These are phyloP conservation scores for Urostyla sp. DNA, from an alignment of 73 alveolate species.

Conservation along the genomic window DNA sequence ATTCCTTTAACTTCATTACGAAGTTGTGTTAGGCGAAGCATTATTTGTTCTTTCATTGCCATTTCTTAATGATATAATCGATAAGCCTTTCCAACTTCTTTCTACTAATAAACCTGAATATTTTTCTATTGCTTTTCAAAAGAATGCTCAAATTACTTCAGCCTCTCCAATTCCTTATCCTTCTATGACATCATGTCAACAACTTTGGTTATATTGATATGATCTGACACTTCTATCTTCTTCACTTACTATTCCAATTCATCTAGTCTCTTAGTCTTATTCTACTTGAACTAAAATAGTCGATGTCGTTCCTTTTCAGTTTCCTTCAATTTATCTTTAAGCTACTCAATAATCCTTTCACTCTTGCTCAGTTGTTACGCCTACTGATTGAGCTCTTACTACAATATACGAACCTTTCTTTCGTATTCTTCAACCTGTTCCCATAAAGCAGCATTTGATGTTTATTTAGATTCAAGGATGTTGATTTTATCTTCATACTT, in stretches of 20 bases:
- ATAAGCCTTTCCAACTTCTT: neutral
- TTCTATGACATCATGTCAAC: constrained; percentile 19
- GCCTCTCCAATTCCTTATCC: constrained; percentile 9
- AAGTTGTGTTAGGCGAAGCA: constrained; percentile 36
- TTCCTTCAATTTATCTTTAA: constrained; percentile 80
- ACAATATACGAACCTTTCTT: constrained; percentile 75
- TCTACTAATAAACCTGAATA: neutral
- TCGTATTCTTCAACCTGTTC: constrained; percentile 85
- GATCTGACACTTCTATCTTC: constrained; percentile 45
- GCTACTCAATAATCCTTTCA: constrained; percentile 83
- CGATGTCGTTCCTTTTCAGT: constrained; percentile 53
- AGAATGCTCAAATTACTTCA: constrained; percentile 15
- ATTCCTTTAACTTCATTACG: constrained; percentile 59
- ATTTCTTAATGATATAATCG: constrained; percentile 44
- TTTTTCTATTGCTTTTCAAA: constrained; percentile 12
- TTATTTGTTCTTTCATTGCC: constrained; percentile 50
- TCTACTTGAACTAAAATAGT: constrained; percentile 51
- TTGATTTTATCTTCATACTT: constrained; percentile 19
- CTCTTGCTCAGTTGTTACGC: constrained; percentile 84
- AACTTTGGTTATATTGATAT: constrained; percentile 35
- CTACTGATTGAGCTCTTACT: constrained; percentile 82
- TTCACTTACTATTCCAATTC: constrained; percentile 60
- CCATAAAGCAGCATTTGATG: constrained; percentile 84
- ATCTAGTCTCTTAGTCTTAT: constrained; percentile 55
- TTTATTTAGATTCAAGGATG: constrained; percentile 73